Conservation (phyloP, 495 filamentous ascomycete species). For the Xylaria venustula region DNA sequence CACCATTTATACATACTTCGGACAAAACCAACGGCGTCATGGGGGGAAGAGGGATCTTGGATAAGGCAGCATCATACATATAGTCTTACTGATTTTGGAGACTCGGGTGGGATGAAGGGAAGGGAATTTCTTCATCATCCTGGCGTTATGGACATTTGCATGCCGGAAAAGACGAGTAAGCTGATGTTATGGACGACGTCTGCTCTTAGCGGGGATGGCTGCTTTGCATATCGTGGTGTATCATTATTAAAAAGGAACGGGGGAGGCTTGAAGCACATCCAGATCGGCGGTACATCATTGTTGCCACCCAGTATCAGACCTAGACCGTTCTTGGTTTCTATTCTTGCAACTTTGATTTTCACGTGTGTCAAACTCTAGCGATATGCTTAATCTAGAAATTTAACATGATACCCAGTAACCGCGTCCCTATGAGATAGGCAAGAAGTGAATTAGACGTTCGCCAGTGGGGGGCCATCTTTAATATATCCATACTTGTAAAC, state of each 20-base stretch:
- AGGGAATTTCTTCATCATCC: constrained; percentile 20
- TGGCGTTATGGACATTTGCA: constrained; percentile 32
- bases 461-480: too few species aligned
- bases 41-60: constrained; percentile 7
- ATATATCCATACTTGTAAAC: too few species aligned
- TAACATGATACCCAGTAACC: neutral
- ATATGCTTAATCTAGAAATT: neutral
- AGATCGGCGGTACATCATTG: neutral
- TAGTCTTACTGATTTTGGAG: constrained; percentile 11
- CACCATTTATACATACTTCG: constrained; percentile 13
- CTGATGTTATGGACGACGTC: constrained; percentile 17
- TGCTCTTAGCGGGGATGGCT: neutral
- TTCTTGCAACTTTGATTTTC: neutral
- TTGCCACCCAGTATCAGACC: neutral
- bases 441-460: too few species aligned
- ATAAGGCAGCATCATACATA: constrained; percentile 29
- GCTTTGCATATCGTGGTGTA: constrained; percentile 12
- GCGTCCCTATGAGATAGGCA: too few species aligned
- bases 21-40: constrained; percentile 26
- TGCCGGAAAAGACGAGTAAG: constrained; percentile 19
- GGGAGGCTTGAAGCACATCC: neutral
- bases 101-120: constrained; percentile 14
- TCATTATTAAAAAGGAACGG: constrained; percentile 2
- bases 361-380: neutral
- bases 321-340: neutral